Evolutionary conservation across 75 land plant species (phyloP).

Genomic region (Isoetes taiwanensis): DNA sequence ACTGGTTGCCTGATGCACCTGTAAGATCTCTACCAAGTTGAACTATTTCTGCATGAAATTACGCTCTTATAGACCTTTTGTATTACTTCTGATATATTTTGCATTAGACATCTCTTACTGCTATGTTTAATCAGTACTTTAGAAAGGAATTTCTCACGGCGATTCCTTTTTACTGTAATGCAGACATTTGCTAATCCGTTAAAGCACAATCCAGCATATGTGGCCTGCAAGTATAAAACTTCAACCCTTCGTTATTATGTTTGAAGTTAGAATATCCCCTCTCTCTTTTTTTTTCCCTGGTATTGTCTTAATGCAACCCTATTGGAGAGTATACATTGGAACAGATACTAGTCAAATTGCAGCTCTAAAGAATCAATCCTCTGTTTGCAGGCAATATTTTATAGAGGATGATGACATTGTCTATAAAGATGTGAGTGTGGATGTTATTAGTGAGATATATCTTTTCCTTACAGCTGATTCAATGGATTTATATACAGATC

Average conservation of each 20-base stretch:
- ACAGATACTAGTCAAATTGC: too few relatives aligned
- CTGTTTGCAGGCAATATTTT: slow-evolving; percentile 67
- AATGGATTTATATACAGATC: too few relatives aligned
- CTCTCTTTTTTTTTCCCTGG: background rate
- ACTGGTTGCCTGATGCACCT: slow-evolving; percentile 34
- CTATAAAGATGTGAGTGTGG: slow-evolving; percentile 49
- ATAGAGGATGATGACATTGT: slow-evolving; percentile 70
- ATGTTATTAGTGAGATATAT: too few relatives aligned
- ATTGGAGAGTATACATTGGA: background rate
- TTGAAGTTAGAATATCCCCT: background rate
- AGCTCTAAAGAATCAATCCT: background rate
- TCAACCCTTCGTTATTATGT: background rate
- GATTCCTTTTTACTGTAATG: slow-evolving; percentile 4
- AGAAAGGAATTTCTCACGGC: background rate
- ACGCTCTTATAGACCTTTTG: background rate
- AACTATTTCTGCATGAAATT: background rate
- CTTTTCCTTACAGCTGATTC: too few relatives aligned
- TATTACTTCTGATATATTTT: background rate
- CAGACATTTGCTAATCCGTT: slow-evolving; percentile 54
- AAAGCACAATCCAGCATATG: slow-evolving; percentile 47
- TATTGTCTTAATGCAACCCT: background rate
- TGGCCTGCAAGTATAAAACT: slow-evolving; percentile 43
- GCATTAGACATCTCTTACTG: background rate
- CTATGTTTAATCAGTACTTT: background rate
- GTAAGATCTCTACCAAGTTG: slow-evolving; percentile 7